Evolutionary conservation across 2,329 filamentous ascomycete genomes (phyloP).

Genomic region (Colletotrichum sp.): DNA sequence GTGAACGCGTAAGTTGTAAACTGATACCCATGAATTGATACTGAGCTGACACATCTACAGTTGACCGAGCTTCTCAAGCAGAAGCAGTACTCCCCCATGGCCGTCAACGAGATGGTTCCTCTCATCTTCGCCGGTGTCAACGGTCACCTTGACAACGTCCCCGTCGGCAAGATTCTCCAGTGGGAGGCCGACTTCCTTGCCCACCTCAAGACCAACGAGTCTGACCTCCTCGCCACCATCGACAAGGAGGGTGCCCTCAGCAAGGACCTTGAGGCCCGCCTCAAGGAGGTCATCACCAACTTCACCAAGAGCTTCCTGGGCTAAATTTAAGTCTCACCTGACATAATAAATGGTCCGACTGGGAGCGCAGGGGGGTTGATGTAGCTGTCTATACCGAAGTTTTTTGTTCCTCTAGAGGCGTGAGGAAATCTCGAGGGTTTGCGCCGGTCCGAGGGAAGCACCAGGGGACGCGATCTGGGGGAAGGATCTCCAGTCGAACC

Average conservation of each 20-base stretch:
- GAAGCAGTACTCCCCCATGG: slow-evolving; percentile 99
- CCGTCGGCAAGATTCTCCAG: slow-evolving; percentile 86
- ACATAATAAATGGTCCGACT: slow-evolving; percentile 30
- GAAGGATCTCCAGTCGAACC: slow-evolving; percentile 53
- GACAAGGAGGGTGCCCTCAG: slow-evolving; percentile 95
- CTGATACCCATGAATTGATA: neutral
- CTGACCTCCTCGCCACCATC: slow-evolving; percentile 82
- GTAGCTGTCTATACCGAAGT: slow-evolving; percentile 54
- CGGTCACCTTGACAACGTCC: slow-evolving; percentile 87
- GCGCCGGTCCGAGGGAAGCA: slow-evolving; percentile 49
- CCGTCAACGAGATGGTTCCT: slow-evolving; percentile 99
- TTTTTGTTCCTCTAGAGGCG: slow-evolving; percentile 54
- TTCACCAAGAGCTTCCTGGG: slow-evolving; percentile 94
- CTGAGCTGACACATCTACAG: slow-evolving; percentile 38
- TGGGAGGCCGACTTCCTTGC: slow-evolving; percentile 96
- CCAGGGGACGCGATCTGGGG: slow-evolving; percentile 28
- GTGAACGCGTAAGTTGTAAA: slow-evolving; percentile 81
- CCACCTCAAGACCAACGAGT: slow-evolving; percentile 90
- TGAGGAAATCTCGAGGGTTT: slow-evolving; percentile 48
- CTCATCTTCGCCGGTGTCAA: slow-evolving; percentile 99
- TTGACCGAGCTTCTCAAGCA: slow-evolving; percentile 98
- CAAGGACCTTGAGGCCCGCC: slow-evolving; percentile 88
- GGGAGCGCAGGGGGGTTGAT: slow-evolving; percentile 34
- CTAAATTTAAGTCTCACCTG: slow-evolving; percentile 48
- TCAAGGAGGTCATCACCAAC: slow-evolving; percentile 75